phyloP scores from a whole-genome alignment of 1,284 basidiomycete genomes.

The Cryptococcus deneoformans region DNA sequence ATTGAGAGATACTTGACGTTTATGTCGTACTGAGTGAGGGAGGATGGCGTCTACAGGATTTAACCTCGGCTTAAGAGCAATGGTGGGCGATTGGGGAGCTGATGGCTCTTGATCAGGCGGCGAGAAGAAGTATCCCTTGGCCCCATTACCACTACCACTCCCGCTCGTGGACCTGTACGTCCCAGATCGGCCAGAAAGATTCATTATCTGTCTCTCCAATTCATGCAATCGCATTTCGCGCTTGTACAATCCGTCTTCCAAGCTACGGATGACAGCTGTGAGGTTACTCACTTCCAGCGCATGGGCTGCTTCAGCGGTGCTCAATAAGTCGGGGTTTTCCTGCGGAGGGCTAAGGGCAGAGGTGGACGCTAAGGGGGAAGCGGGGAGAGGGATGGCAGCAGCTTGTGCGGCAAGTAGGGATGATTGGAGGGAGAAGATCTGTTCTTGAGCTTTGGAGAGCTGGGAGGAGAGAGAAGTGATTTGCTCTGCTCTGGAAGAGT shows the following conservation, averaged over 20 bases:
- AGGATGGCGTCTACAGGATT: constrained; percentile 59
- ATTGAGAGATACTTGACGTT: constrained; percentile 75
- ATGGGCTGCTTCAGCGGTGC: constrained; percentile 59
- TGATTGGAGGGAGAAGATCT: not conserved
- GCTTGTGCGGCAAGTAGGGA: not conserved
- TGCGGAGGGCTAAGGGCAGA: not conserved
- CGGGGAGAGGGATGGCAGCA: constrained; percentile 1
- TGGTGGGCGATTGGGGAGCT: not conserved
- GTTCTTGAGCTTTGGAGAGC: not conserved
- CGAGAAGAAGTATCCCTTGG: constrained; percentile 16
- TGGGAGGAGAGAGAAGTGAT: constrained; percentile 9
- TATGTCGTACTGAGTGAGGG: constrained; percentile 72
- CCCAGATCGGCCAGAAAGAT: not conserved
- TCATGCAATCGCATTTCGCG: constrained; percentile 66
- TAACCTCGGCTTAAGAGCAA: not conserved
- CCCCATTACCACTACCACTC: not conserved
- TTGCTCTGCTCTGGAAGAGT: constrained; percentile 6
- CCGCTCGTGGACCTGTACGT: not conserved
- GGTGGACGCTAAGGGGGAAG: constrained; percentile 1
- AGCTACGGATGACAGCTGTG: constrained; percentile 67
- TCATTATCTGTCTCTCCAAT: constrained; percentile 60
- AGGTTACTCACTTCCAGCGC: constrained; percentile 72
- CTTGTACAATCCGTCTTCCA: constrained; percentile 70
- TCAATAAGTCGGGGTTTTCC: constrained; percentile 4
- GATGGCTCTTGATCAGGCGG: constrained; percentile 5